phyloP scores from a whole-genome alignment of 2,329 filamentous ascomycete genomes.

The Diplodia corticola region DNA sequence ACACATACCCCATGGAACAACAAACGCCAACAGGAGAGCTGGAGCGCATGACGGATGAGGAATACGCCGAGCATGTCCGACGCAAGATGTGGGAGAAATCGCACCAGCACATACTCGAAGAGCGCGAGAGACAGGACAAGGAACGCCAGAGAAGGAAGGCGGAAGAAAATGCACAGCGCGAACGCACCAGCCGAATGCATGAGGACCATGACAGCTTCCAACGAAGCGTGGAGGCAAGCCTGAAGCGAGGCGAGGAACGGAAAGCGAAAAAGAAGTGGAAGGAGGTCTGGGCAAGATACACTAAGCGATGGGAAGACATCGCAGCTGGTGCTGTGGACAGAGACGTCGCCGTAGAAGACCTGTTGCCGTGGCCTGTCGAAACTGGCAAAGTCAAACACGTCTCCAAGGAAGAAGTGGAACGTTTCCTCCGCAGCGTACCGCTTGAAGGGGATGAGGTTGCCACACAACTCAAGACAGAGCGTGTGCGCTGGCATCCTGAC shows the following conservation, averaged over 20 bases:
- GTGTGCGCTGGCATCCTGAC: conserved; percentile 95
- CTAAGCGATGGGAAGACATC: conserved; percentile 62
- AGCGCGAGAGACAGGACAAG: conserved; percentile 63
- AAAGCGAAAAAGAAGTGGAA: conserved; percentile 58
- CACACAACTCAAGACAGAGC: conserved; percentile 72
- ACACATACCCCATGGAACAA: conserved; percentile 67
- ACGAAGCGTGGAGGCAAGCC: conserved; percentile 67
- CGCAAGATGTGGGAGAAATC: conserved; percentile 95
- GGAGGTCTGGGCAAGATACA: conserved; percentile 66
- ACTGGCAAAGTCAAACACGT: conserved; percentile 61
- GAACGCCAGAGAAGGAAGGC: conserved; percentile 49
- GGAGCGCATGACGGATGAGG: conserved; percentile 87
- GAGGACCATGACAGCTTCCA: conserved; percentile 54
- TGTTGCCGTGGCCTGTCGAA: conserved; percentile 73
- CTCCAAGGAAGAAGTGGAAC: conserved; percentile 60
- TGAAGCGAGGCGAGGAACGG: conserved; percentile 67
- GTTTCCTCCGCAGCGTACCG: conserved; percentile 66
- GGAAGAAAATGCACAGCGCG: conserved; percentile 38
- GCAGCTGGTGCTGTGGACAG: conserved; percentile 30
- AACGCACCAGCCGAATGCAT: conserved; percentile 37
- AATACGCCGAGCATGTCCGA: conserved; percentile 84
- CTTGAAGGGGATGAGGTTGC: conserved; percentile 41
- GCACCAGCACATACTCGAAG: conserved; percentile 78
- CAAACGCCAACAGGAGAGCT: conserved; percentile 58
- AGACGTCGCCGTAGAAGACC: conserved; percentile 1